Conservation (phyloP, 2,329 filamentous ascomycete species). For the Graphilbum ipis-grandicollis region DNA sequence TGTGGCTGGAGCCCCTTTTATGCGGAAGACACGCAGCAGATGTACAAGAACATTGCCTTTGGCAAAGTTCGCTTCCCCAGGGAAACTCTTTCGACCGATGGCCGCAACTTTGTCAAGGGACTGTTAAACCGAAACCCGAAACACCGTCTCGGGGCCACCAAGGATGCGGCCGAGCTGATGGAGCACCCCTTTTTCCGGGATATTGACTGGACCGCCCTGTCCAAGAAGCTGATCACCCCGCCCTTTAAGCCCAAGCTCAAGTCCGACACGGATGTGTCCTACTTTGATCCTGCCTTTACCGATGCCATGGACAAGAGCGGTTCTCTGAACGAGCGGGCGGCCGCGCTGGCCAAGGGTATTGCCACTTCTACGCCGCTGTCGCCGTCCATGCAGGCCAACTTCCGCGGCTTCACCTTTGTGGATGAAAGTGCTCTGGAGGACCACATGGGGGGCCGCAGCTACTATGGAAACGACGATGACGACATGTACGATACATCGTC, state of each 20-base stretch:
- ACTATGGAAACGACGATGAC: conserved; percentile 20
- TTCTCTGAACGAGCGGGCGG: conserved; percentile 81
- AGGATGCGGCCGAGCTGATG: conserved; percentile 89
- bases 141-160: conserved; percentile 77
- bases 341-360: conserved; percentile 69
- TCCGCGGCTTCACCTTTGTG: conserved; percentile 97
- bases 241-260: conserved; percentile 97
- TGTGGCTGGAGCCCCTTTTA: conserved; percentile 99
- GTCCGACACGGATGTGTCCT: conserved; percentile 89
- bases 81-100: conserved; percentile 86
- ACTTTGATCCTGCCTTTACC: conserved; percentile 97
- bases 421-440: conserved; percentile 91
- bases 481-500: conserved; percentile 45
- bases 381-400: conserved; percentile 92
- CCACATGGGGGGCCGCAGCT: conserved; percentile 43
- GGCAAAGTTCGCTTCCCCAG: conserved; percentile 94
- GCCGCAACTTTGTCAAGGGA: conserved; percentile 95
- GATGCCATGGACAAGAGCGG: conserved; percentile 76
- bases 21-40: conserved; percentile 96
- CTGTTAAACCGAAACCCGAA: conserved; percentile 92
- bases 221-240: conserved; percentile 82
- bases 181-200: conserved; percentile 87
- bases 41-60: conserved; percentile 99
- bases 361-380: conserved; percentile 83
- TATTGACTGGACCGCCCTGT: conserved; percentile 77